These are phyloP conservation scores for Stachybotrys elegans DNA, from an alignment of 2,329 filamentous ascomycete species.

Conservation along the genomic window DNA sequence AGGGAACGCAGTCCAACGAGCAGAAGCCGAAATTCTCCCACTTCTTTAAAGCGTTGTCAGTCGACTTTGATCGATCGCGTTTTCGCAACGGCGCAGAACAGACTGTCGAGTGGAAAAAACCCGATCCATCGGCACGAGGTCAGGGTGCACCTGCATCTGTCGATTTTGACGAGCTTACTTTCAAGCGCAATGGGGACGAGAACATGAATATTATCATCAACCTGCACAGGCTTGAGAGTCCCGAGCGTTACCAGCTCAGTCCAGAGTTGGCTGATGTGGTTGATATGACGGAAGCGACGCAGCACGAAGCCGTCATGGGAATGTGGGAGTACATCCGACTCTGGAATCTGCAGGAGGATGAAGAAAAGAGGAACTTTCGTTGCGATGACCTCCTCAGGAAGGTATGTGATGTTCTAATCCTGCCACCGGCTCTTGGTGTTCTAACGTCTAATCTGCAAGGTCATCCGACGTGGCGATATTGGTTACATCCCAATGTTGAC, in stretches of 20 bases:
- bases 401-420: constrained; percentile 42
- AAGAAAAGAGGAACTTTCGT: constrained; percentile 87
- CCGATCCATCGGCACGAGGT: constrained; percentile 50
- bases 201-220: constrained; percentile 90
- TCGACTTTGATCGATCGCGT: constrained; percentile 64
- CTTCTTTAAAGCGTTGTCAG: constrained; percentile 76
- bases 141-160: constrained; percentile 52
- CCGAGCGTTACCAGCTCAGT: constrained; percentile 78
- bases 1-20: constrained; percentile 26
- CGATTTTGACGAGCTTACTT: constrained; percentile 87
- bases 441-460: constrained; percentile 40
- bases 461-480: constrained; percentile 68
- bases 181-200: constrained; percentile 87
- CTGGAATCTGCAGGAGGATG: constrained; percentile 84
- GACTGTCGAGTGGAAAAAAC: constrained; percentile 82
- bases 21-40: constrained; percentile 61
- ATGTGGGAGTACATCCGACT: constrained; percentile 93
- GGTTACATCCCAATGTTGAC: constrained; percentile 84
- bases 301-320: constrained; percentile 81
- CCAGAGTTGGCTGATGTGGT: constrained; percentile 76
- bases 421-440: background rate
- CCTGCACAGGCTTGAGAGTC: constrained; percentile 75
- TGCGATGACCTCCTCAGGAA: constrained; percentile 79
- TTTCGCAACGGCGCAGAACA: constrained; percentile 51
- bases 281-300: constrained; percentile 81